Evolutionary conservation across 257 asterid species (phyloP).

Genomic region (Ocimum tenuiflorum): DNA sequence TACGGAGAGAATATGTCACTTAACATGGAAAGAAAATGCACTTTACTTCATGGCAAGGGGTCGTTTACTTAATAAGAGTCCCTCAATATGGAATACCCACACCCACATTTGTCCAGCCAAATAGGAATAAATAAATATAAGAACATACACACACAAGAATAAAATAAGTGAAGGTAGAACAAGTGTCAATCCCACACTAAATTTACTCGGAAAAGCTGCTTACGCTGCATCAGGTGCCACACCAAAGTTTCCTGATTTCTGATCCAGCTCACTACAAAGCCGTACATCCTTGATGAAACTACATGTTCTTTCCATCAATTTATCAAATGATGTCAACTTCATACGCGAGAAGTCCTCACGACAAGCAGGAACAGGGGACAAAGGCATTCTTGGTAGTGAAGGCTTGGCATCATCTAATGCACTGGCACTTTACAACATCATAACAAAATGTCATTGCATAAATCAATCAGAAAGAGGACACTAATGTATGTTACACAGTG

Average conservation of each 20-base stretch:
- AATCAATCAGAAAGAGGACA: neutral
- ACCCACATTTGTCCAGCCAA: no score
- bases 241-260: constrained; percentile 65
- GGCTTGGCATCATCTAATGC: constrained; percentile 36
- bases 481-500: neutral
- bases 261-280: constrained; percentile 78
- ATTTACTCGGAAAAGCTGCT: constrained; percentile 21
- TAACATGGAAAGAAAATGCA: constrained; percentile 1
- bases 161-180: no score
- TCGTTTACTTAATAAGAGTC: no score
- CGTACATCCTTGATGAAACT: constrained; percentile 77
- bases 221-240: constrained; percentile 99
- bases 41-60: no score
- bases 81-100: no score
- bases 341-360: constrained; percentile 83
- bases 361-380: constrained; percentile 80
- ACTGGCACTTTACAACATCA: constrained; percentile 31
- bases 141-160: no score
- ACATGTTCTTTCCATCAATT: constrained; percentile 87
- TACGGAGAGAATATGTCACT: neutral
- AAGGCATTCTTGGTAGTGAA: constrained; percentile 30
- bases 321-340: constrained; percentile 81
- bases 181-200: neutral
- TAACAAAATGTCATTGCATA: constrained; percentile 14
- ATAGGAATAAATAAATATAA: no score